Conservation (phyloP, 371 early-diverging fungal genomes). For the Rhizopus delemar region DNA sequence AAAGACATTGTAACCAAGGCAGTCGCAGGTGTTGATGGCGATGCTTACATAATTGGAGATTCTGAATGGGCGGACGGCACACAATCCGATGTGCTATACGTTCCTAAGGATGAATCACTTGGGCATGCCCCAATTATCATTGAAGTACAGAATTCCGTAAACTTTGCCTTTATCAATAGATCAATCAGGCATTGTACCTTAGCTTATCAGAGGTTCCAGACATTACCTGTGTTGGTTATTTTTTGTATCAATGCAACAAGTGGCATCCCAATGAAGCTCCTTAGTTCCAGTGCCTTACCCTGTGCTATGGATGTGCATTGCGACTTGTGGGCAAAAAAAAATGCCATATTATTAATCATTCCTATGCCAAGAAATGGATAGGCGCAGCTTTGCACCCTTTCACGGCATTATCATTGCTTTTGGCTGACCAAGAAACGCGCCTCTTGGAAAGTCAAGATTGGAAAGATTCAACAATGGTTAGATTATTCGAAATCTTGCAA, state of each 20-base stretch:
- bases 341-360: slow-evolving; percentile 15
- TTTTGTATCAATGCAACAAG: slow-evolving; percentile 14
- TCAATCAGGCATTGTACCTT: slow-evolving; percentile 21
- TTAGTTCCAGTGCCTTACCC: slow-evolving; percentile 13
- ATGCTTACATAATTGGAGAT: slow-evolving; percentile 20
- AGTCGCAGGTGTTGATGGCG: slow-evolving; percentile 20
- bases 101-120: slow-evolving; percentile 16
- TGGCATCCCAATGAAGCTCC: slow-evolving; percentile 11
- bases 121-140: slow-evolving; percentile 17
- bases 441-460: slow-evolving; percentile 18
- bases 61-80: slow-evolving; percentile 18
- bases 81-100: slow-evolving; percentile 18
- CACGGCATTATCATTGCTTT: slow-evolving; percentile 16
- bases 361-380: slow-evolving; percentile 17
- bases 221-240: slow-evolving; percentile 14
- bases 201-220: slow-evolving; percentile 13
- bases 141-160: slow-evolving; percentile 18
- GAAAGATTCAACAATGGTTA: slow-evolving; percentile 13
- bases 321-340: slow-evolving; percentile 18
- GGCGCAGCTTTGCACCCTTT: slow-evolving; percentile 18
- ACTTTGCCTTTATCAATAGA: slow-evolving; percentile 21
- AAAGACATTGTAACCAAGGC: slow-evolving; percentile 20
- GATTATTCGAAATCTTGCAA: slow-evolving; percentile 17
- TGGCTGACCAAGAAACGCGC: slow-evolving; percentile 19
- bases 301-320: slow-evolving; percentile 15